phyloP scores from a whole-genome alignment of 1,284 basidiomycete genomes.

The Schizophyllum amplum region DNA sequence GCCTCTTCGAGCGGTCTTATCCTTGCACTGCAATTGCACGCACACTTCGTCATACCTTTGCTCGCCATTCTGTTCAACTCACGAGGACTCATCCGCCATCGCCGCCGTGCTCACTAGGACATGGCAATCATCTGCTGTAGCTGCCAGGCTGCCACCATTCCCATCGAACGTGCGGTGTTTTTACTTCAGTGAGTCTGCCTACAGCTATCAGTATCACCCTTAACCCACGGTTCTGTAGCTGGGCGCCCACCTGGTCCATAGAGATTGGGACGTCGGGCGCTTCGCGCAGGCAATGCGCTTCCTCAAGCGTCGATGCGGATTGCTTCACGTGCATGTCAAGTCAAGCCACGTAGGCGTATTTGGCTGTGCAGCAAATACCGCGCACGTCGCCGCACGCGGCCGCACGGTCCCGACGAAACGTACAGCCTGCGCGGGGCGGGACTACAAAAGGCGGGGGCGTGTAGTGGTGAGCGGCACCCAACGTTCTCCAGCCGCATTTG shows the following conservation, averaged over 20 bases:
- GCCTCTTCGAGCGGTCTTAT: no score
- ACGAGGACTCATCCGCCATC: not conserved
- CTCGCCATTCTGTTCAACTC: not conserved
- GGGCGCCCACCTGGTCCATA: no score
- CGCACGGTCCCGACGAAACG: not conserved
- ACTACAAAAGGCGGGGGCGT: not conserved
- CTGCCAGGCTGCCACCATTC: not conserved
- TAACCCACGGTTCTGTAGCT: no score
- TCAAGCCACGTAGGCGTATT: not conserved
- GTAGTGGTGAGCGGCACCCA: not conserved
- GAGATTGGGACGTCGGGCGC: no score
- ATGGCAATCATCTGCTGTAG: not conserved
- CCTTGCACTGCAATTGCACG: not conserved
- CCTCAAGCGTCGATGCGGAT: no score
- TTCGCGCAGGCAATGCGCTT: no score
- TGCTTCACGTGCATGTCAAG: not conserved
- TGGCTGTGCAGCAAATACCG: not conserved
- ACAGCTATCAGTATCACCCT: no score
- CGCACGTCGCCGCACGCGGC: not conserved
- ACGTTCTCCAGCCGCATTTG: not conserved
- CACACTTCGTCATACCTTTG: not conserved
- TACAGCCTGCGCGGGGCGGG: not conserved
- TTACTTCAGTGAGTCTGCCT: no score
- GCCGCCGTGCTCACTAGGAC: not conserved
- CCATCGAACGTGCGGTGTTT: no score